phyloP scores from a whole-genome alignment of 768 basidiomycete genomes.

The Pholiota molesta region DNA sequence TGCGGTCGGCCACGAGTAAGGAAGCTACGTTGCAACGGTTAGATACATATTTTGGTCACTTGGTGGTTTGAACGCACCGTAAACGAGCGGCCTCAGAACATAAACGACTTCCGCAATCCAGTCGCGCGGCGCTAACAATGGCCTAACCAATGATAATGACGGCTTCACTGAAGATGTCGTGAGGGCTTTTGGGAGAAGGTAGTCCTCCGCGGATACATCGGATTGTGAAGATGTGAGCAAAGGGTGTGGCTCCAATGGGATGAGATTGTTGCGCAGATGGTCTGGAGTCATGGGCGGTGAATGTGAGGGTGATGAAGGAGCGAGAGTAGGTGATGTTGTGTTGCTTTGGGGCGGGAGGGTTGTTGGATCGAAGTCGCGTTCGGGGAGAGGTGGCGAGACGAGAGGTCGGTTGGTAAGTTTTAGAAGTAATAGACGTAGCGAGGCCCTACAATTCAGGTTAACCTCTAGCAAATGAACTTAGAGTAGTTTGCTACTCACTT shows the following conservation, averaged over 20 bases:
- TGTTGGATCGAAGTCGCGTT: slow-evolving; percentile 85
- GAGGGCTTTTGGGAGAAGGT: slow-evolving; percentile 80
- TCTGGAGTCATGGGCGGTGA: slow-evolving; percentile 71
- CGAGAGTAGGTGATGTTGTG: slow-evolving; percentile 61
- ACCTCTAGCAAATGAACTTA: not conserved
- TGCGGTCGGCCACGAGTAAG: slow-evolving; percentile 44
- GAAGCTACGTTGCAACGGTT: slow-evolving; percentile 32
- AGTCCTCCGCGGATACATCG: slow-evolving; percentile 73
- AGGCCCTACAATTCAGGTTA: slow-evolving; percentile 49
- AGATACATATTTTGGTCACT: slow-evolving; percentile 20
- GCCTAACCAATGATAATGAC: slow-evolving; percentile 65
- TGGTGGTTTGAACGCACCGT: slow-evolving; percentile 48
- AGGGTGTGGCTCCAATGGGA: slow-evolving; percentile 65
- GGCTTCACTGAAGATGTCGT: slow-evolving; percentile 73
- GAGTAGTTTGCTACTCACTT: slow-evolving; percentile 60
- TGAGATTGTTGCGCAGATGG: slow-evolving; percentile 79
- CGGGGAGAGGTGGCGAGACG: slow-evolving; percentile 78
- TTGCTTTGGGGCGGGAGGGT: slow-evolving; percentile 57
- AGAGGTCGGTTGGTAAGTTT: slow-evolving; percentile 77
- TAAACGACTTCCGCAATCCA: slow-evolving; percentile 78
- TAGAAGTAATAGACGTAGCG: slow-evolving; percentile 74
- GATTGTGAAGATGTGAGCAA: slow-evolving; percentile 58
- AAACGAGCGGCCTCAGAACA: slow-evolving; percentile 72
- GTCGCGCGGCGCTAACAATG: slow-evolving; percentile 64
- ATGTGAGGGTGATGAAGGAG: slow-evolving; percentile 55